Conservation (phyloP, 2,329 filamentous ascomycete genomes). For the Aotearoamyces nothofagi region DNA sequence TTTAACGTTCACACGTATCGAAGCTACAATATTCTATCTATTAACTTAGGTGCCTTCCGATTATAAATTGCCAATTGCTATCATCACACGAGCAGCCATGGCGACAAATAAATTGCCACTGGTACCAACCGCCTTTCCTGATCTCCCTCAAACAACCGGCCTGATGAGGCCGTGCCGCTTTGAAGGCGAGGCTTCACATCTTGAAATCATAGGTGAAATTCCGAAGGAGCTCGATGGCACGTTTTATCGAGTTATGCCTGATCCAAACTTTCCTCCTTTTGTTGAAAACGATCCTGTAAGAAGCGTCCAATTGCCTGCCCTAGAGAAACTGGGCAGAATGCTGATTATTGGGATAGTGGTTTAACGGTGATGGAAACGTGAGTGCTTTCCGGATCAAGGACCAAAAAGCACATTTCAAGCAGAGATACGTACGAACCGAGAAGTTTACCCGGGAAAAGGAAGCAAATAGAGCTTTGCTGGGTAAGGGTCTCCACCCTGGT, state of each 20-base stretch:
- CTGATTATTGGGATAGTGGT: slow-evolving; percentile 26
- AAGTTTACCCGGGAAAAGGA: slow-evolving; percentile 14
- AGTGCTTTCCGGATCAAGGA: slow-evolving; percentile 18
- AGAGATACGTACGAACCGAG: slow-evolving; percentile 19
- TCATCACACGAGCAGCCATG: slow-evolving; percentile 9
- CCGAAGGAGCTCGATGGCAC: slow-evolving; percentile 26
- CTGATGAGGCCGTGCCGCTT: slow-evolving; percentile 17
- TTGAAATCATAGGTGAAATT: slow-evolving; percentile 22
- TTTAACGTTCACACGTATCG: too few relatives aligned
- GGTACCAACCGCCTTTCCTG: not conserved
- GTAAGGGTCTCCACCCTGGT: too few relatives aligned
- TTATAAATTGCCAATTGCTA: too few relatives aligned
- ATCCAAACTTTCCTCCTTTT: slow-evolving; percentile 32
- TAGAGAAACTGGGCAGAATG: too few relatives aligned
- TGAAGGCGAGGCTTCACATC: slow-evolving; percentile 21
- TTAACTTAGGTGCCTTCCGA: too few relatives aligned
- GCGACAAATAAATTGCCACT: not conserved
- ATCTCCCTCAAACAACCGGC: not conserved
- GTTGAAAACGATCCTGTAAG: slow-evolving; percentile 31
- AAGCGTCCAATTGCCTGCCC: too few relatives aligned
- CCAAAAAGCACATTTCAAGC: slow-evolving; percentile 18
- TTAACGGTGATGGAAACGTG: slow-evolving; percentile 20
- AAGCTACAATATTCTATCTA: too few relatives aligned
- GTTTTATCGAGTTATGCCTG: slow-evolving; percentile 25
- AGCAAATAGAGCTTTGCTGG: slow-evolving; percentile 15